Evolutionary conservation across 768 basidiomycete genomes (phyloP).

Genomic region (Termitomyces bulborhizus): DNA sequence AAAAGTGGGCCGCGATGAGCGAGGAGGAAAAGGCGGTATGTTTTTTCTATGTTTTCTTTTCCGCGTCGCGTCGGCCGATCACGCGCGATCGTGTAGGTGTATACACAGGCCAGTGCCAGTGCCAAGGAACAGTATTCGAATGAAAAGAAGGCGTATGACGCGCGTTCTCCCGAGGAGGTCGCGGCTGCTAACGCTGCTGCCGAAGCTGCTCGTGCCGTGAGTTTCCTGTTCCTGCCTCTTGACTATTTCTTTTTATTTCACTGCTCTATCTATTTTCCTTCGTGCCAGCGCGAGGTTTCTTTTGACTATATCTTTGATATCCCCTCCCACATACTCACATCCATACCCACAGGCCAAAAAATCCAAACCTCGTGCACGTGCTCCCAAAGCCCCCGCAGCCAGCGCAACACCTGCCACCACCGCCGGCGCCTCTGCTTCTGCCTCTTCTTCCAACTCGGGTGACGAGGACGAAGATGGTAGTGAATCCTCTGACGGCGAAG

Average conservation of each 20-base stretch:
- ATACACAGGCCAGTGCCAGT: slow-evolving; percentile 42
- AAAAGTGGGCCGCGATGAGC: slow-evolving; percentile 66
- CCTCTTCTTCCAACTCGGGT: slow-evolving; percentile 9
- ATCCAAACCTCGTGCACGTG: slow-evolving; percentile 10
- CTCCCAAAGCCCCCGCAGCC: slow-evolving; percentile 4
- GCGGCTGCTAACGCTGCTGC: slow-evolving; percentile 38
- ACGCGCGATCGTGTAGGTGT: slow-evolving; percentile 33
- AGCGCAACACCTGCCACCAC: slow-evolving; percentile 12
- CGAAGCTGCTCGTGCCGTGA: slow-evolving; percentile 33
- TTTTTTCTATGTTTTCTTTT: slow-evolving; percentile 14
- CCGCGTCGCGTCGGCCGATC: not conserved
- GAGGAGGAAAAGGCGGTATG: slow-evolving; percentile 71
- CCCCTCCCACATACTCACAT: too few species aligned
- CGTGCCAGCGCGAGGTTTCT: too few species aligned
- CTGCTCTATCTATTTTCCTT: too few species aligned
- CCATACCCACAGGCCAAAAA: slow-evolving; percentile 17
- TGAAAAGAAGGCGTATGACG: slow-evolving; percentile 63
- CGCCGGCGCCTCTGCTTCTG: slow-evolving; percentile 20
- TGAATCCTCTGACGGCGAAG: slow-evolving; percentile 24
- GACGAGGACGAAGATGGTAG: slow-evolving; percentile 13
- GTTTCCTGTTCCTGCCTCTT: not conserved
- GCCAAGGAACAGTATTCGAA: slow-evolving; percentile 62
- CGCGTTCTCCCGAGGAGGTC: slow-evolving; percentile 41
- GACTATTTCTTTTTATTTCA: too few species aligned
- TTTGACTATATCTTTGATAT: too few species aligned